These are phyloP conservation scores for Fermentozyma sake DNA, from an alignment of 1,139 yeast species.

Conservation along the genomic window DNA sequence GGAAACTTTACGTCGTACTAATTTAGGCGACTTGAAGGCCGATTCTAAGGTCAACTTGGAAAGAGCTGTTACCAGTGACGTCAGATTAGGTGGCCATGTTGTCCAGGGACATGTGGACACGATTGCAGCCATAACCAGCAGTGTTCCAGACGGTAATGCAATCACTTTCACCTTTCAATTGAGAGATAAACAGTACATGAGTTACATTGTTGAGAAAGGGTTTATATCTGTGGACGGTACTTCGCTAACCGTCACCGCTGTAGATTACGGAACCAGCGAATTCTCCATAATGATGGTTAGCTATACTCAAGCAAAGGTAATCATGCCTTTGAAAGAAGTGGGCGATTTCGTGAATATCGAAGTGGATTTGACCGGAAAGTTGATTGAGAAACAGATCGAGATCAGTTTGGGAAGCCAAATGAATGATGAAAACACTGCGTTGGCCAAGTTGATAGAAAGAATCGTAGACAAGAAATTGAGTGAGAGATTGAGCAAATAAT, in stretches of 20 bases:
- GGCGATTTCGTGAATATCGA: slow-evolving; percentile 81
- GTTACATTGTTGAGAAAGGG: slow-evolving; percentile 89
- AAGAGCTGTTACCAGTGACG: slow-evolving; percentile 79
- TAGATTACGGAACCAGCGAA: slow-evolving; percentile 50
- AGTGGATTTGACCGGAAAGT: slow-evolving; percentile 90
- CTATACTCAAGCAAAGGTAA: slow-evolving; percentile 82
- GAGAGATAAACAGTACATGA: slow-evolving; percentile 58
- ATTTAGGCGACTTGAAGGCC: slow-evolving; percentile 53
- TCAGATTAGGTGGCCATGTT: slow-evolving; percentile 92
- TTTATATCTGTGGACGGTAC: slow-evolving; percentile 91
- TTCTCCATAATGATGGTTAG: slow-evolving; percentile 90
- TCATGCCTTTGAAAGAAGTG: slow-evolving; percentile 57
- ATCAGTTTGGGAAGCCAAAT: slow-evolving; percentile 53
- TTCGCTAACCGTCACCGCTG: slow-evolving; percentile 83
- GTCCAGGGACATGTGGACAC: slow-evolving; percentile 98
- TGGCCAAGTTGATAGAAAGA: slow-evolving; percentile 40
- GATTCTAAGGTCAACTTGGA: slow-evolving; percentile 80
- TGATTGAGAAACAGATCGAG: slow-evolving; percentile 81
- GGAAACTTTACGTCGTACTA: slow-evolving; percentile 82
- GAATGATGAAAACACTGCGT: slow-evolving; percentile 33
- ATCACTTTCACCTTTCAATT: slow-evolving; percentile 70
- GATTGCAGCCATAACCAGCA: slow-evolving; percentile 59
- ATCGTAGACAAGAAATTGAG: slow-evolving; percentile 51
- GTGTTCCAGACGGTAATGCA: slow-evolving; percentile 70
- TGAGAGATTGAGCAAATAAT: too few species aligned